A percentile compares a stretch with the other conserved stretches of the same genome.
Conservation (phyloP, 1,139 yeast genomes). For the Candida sojae region DNA sequence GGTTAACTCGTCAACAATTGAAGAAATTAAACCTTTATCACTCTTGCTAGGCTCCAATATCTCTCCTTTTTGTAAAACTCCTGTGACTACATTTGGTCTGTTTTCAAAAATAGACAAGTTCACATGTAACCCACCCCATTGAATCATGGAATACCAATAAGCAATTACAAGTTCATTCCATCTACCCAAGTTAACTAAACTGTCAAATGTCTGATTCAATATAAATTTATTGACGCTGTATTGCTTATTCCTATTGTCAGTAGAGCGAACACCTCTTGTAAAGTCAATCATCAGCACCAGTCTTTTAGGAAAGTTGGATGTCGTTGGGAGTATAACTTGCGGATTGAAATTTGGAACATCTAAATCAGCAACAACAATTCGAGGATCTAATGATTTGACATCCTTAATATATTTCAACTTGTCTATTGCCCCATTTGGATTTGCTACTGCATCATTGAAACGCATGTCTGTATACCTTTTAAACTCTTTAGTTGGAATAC, state of each 20-base stretch:
- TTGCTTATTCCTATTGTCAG: slow-evolving; percentile 3
- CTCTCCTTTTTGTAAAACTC: slow-evolving; percentile 10
- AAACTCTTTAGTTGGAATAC: slow-evolving; percentile 5
- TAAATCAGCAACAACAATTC: slow-evolving; percentile 12
- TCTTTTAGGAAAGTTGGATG: slow-evolving; percentile 25
- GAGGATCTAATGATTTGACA: slow-evolving; percentile 16
- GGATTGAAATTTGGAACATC: slow-evolving; percentile 25
- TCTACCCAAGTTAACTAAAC: slow-evolving; percentile 33
- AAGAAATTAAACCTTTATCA: not conserved
- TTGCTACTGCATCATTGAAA: slow-evolving; percentile 11
- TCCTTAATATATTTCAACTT: slow-evolving; percentile 3
- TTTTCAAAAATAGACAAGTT: slow-evolving; percentile 13
- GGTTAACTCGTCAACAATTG: slow-evolving; percentile 16
- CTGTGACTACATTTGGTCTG: slow-evolving; percentile 12
- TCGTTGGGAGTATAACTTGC: slow-evolving; percentile 27
- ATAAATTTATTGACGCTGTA: slow-evolving; percentile 29
- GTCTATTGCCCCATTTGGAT: not conserved
- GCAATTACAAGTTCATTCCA: slow-evolving; percentile 30
- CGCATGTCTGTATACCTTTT: slow-evolving; percentile 17
- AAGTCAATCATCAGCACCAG: slow-evolving; percentile 34
- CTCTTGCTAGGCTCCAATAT: not conserved
- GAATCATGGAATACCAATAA: slow-evolving; percentile 31
- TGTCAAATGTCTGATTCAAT: slow-evolving; percentile 32
- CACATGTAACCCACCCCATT: slow-evolving; percentile 30
- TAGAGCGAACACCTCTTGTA: slow-evolving; percentile 17